Base-by-base conservation (phyloP, 2,329 filamentous ascomycete species). In the Sphaerulina musiva region DNA sequence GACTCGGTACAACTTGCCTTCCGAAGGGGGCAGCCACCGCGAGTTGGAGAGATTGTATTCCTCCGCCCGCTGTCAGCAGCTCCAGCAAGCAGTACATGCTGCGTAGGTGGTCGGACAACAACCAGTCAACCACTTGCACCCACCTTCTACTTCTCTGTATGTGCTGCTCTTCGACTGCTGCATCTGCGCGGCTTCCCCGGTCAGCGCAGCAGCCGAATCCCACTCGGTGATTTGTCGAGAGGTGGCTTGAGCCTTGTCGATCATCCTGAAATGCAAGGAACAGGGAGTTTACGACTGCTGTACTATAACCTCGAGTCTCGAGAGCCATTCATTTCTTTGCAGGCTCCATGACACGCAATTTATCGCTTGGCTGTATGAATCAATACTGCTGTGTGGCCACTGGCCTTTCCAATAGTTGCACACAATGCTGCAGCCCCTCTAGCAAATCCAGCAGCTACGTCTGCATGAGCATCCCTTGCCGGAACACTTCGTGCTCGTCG, bases 241-340 rank as follows among this genome's bases (percentile, higher is more conserved):
- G 40, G 50, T 53, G 50, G 50, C 50, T 53, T 20, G 20, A 20
- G 20, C 20, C 20, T 20, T 53, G 50, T 53, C 43, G 50, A 53
- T 53, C 50, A 47, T 34, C 50, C 43, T 53, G 34, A 36, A 20
- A 53, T 56, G 54, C 49, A 48, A 56, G 54, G 54, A 56, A 53
- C 49, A 53, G 50, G 54, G 53, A 36, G 23, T 34, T 47, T 36
- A 44, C 23, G 42, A 11, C 42, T 26, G 48, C 40, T 41, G 48
- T 32, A 40, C 14, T 41, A 40, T 32, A 40, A 11, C 29, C 26
- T 51, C 31, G 40, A 39, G 48, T 14, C 26, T 51, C 31, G 40
- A 39, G 48, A 51, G 44, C 48, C 48, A 51, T 40, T 51, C 48
- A 43, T 51, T 45, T 44, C 41, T 51, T 41, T 32, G 40, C 48